A percentile compares a stretch with the other conserved stretches of the same genome.
phyloP scores from a whole-genome alignment of 139 green algal genomes.

The Asterochloris erici region DNA sequence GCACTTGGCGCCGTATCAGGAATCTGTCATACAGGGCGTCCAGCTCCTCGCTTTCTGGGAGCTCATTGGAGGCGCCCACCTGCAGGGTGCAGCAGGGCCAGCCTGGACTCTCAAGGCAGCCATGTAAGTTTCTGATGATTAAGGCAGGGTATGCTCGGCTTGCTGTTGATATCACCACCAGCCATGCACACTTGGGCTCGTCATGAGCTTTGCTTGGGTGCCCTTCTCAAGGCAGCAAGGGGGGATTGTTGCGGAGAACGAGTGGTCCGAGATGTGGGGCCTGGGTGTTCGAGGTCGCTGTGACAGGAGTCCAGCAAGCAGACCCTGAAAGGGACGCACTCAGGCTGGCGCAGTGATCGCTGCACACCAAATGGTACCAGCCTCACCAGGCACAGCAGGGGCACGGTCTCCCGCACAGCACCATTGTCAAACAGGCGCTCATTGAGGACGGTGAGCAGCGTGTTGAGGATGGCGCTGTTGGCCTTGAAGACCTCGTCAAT shows the following conservation, averaged over 20 bases:
- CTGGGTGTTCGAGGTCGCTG: too few species aligned
- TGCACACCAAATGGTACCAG: neutral
- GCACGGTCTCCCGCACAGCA: constrained; percentile 51
- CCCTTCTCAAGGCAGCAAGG: neutral
- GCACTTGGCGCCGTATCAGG: constrained; percentile 71
- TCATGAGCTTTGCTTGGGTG: neutral
- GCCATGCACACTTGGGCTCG: neutral
- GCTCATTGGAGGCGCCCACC: constrained; percentile 85
- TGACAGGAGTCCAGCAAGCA: neutral
- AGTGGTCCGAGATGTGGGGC: too few species aligned
- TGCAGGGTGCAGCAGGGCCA: constrained; percentile 14
- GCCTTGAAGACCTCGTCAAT: constrained; percentile 92
- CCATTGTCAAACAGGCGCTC: constrained; percentile 95
- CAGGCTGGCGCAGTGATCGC: neutral
- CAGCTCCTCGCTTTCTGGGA: constrained; percentile 89
- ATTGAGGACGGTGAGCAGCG: constrained; percentile 91
- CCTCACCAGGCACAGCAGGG: constrained; percentile 57
- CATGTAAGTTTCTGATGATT: neutral
- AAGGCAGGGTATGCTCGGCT: neutral
- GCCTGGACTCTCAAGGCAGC: neutral
- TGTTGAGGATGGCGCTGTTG: constrained; percentile 94
- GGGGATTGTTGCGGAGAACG: too few species aligned
- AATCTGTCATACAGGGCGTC: constrained; percentile 95
- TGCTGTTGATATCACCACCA: neutral
- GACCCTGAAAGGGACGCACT: neutral